Conservation (phyloP, 805 yeast species). For the Isabelozyma heimii region DNA sequence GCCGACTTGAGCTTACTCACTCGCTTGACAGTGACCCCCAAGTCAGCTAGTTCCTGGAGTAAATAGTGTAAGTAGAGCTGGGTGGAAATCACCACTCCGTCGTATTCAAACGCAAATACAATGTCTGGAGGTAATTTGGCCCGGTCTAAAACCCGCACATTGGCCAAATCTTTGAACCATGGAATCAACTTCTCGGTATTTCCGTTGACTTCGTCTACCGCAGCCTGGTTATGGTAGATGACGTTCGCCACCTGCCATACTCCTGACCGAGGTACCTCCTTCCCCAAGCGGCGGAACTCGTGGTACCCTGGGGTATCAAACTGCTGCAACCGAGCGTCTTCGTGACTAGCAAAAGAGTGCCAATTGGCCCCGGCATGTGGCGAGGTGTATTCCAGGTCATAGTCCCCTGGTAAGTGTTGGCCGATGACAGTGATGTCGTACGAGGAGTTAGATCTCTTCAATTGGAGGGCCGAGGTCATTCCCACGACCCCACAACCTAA, state of each 20-base stretch:
- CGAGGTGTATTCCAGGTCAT: constrained; percentile 50
- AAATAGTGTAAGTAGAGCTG: constrained; percentile 55
- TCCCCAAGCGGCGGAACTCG: constrained; percentile 45
- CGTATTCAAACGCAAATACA: constrained; percentile 45
- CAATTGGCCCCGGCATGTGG: constrained; percentile 77
- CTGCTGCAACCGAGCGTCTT: constrained; percentile 35
- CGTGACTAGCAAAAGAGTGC: constrained; percentile 52
- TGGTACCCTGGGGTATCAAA: constrained; percentile 50
- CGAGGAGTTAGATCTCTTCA: constrained; percentile 17
- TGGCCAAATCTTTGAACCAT: constrained; percentile 51
- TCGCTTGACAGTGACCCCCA: constrained; percentile 51
- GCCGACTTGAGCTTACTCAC: constrained; percentile 37
- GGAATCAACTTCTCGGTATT: constrained; percentile 11
- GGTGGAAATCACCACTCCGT: constrained; percentile 59
- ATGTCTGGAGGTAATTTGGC: constrained; percentile 34
- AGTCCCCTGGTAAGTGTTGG: constrained; percentile 54
- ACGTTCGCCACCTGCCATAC: constrained; percentile 25
- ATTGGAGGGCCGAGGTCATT: constrained; percentile 31
- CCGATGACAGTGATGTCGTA: constrained; percentile 30
- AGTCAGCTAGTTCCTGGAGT: constrained; percentile 38
- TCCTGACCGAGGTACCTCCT: constrained; percentile 49
- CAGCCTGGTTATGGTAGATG: constrained; percentile 12
- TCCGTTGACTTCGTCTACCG: constrained; percentile 3
- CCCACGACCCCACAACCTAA: constrained; percentile 39
- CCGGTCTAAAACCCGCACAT: constrained; percentile 28